These are phyloP conservation scores for Mortierella sp. DNA, from an alignment of 371 early-diverging fungal genomes.

Conservation along the genomic window DNA sequence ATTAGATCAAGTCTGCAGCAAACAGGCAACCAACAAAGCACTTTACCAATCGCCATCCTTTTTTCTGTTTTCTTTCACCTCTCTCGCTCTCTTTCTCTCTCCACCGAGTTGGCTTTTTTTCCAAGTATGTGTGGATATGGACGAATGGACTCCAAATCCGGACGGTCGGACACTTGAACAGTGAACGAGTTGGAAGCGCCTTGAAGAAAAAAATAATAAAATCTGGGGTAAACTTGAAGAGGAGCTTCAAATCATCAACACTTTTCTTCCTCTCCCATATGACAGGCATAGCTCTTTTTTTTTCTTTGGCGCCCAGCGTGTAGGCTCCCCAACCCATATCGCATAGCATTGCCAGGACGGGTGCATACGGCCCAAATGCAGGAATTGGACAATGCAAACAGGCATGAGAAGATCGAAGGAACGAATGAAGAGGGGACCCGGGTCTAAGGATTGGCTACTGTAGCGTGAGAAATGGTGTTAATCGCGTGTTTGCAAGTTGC, in stretches of 20 bases:
- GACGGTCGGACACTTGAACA: too few species aligned
- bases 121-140: neutral
- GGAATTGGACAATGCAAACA: too few species aligned
- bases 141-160: too few species aligned
- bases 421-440: neutral
- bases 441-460: neutral
- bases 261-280: neutral
- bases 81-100: neutral
- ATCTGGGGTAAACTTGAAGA: neutral
- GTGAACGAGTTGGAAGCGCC: neutral
- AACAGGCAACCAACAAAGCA: neutral
- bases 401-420: too few species aligned
- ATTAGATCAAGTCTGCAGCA: neutral
- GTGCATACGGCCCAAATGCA: too few species aligned
- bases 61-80: neutral
- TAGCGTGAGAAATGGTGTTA: constrained; percentile 7
- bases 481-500: neutral
- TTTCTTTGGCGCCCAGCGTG: neutral
- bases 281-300: constrained; percentile 2
- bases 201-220: neutral
- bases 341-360: too few species aligned
- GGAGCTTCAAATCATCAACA: neutral
- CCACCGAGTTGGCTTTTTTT: neutral
- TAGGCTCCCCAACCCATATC: too few species aligned
- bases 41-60: neutral